phyloP scores from a whole-genome alignment of 2,329 filamentous ascomycete genomes.

The Xylariaceae sp. region DNA sequence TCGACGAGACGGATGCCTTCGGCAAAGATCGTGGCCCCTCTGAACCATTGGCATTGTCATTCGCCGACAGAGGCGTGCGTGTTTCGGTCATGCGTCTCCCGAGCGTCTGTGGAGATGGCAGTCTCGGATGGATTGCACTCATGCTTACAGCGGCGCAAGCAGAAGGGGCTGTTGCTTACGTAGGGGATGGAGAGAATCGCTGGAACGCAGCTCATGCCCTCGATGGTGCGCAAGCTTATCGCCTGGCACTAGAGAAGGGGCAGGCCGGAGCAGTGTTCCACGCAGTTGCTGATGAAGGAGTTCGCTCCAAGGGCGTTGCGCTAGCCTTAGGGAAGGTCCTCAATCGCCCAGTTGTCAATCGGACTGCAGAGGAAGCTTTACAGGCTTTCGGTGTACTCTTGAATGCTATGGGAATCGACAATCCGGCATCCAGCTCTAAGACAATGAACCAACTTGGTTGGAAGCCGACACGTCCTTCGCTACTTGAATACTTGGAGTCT shows the following conservation, averaged over 20 bases:
- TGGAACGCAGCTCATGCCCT: constrained; percentile 7
- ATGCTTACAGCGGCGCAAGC: constrained; percentile 2
- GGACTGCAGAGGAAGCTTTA: not conserved
- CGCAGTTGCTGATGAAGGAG: constrained; percentile 8
- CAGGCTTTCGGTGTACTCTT: constrained; percentile 2
- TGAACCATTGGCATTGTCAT: constrained; percentile 3
- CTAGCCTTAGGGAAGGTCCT: constrained; percentile 6
- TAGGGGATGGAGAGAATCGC: constrained; percentile 7
- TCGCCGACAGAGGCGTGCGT: constrained; percentile 7
- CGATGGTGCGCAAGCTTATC: constrained; percentile 9
- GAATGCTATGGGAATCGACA: constrained; percentile 4
- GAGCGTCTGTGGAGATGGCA: constrained; percentile 6
- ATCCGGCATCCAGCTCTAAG: constrained; percentile 4
- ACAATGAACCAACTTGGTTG: constrained; percentile 9
- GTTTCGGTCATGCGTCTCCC: constrained; percentile 12
- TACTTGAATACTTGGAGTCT: constrained; percentile 6
- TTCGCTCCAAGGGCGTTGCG: constrained; percentile 5
- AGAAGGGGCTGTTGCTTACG: constrained; percentile 1
- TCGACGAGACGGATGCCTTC: constrained; percentile 5
- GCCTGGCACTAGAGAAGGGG: constrained; percentile 6
- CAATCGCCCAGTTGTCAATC: not conserved
- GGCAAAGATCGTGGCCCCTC: constrained; percentile 6
- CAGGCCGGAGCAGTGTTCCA: constrained; percentile 8
- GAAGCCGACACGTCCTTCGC: constrained; percentile 1
- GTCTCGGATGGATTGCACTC: constrained; percentile 7